These are phyloP conservation scores for Eruca vesicaria DNA, from an alignment of 441 rosid species.

Conservation along the genomic window DNA sequence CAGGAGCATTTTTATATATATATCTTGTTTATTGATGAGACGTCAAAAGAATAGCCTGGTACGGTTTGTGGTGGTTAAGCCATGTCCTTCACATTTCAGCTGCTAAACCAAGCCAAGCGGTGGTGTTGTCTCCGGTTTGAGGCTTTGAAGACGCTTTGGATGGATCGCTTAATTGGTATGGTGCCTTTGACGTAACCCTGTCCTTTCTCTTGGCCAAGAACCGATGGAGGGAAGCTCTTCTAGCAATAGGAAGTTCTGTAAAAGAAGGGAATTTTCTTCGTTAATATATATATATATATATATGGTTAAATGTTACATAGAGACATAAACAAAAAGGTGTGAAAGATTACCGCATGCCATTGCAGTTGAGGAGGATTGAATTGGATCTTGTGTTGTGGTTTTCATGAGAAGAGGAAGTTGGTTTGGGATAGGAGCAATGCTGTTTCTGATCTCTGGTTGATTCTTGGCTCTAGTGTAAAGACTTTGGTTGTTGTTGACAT, in stretches of 20 bases:
- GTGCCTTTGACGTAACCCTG: neutral
- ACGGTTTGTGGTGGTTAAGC: neutral
- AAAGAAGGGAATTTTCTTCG: neutral
- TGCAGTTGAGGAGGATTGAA: neutral
- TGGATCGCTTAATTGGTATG: neutral
- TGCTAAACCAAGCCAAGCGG: neutral
- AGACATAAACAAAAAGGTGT: neutral
- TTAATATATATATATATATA: neutral
- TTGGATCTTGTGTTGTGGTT: neutral
- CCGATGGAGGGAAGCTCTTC: neutral
- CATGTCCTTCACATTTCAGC: neutral
- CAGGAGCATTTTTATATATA: neutral
- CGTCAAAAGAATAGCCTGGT: neutral
- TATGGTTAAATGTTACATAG: neutral
- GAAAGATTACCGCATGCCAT: neutral
- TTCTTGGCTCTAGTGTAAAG: constrained; percentile 30
- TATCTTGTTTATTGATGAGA: constrained; percentile 1
- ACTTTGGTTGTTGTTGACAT: constrained; percentile 18
- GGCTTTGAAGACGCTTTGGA: neutral
- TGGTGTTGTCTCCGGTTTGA: neutral
- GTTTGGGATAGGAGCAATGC: constrained; percentile 17
- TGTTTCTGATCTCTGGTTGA: constrained; percentile 28
- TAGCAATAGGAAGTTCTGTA: neutral
- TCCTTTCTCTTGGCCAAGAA: neutral
- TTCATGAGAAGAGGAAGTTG: neutral